phyloP scores from a whole-genome alignment of 345 rosid genomes.

The Camelina laxa region DNA sequence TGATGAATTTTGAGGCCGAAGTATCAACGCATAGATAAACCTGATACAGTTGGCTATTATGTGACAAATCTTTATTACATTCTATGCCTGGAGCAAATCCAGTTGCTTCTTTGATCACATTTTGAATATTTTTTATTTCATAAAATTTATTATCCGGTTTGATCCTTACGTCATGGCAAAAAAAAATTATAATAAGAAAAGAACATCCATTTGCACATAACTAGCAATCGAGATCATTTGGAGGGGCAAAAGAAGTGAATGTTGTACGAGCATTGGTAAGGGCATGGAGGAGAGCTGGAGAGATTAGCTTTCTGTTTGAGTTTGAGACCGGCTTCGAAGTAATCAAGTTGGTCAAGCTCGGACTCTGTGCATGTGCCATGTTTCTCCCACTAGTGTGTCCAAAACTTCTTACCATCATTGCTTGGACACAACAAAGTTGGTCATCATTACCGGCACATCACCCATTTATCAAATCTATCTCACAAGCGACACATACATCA shows the following conservation, averaged over 20 bases:
- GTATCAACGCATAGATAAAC: slow-evolving; percentile 79
- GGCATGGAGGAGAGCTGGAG: slow-evolving; percentile 56
- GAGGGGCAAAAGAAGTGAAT: background rate
- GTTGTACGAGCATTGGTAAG: slow-evolving; percentile 59
- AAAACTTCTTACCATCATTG: slow-evolving; percentile 65
- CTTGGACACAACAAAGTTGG: slow-evolving; percentile 84
- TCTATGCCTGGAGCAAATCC: slow-evolving; percentile 69
- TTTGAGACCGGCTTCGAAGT: slow-evolving; percentile 73
- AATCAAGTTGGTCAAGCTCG: slow-evolving; percentile 74
- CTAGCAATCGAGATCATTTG: background rate
- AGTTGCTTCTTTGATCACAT: slow-evolving; percentile 53
- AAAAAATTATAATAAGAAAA: background rate
- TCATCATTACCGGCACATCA: slow-evolving; percentile 49
- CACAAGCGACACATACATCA: no score
- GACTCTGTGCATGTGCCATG: slow-evolving; percentile 94
- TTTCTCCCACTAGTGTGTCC: slow-evolving; percentile 95
- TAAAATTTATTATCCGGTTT: slow-evolving; percentile 69
- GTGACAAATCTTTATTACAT: slow-evolving; percentile 66
- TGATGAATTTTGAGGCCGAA: slow-evolving; percentile 64
- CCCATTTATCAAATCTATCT: no score
- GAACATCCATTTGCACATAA: background rate
- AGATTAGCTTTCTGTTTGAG: slow-evolving; percentile 67
- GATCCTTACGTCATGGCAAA: slow-evolving; percentile 50
- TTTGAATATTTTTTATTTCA: slow-evolving; percentile 51
- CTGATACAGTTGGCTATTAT: slow-evolving; percentile 68